Percentiles rank a stretch among this genome's conserved stretches.
phyloP scores from a whole-genome alignment of 1,284 basidiomycete genomes.

The Ganoderma leucocontextum region DNA sequence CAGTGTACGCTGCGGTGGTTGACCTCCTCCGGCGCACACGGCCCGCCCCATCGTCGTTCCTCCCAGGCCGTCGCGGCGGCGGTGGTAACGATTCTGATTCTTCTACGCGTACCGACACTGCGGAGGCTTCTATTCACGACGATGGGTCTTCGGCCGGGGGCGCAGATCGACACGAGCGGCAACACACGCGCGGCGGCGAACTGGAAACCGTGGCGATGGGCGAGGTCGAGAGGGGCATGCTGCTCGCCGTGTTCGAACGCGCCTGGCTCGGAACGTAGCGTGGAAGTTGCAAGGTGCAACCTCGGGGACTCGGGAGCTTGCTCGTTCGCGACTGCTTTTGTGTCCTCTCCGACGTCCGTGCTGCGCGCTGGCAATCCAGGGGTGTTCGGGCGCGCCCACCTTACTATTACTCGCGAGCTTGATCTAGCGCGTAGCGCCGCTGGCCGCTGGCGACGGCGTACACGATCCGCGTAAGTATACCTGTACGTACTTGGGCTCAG shows the following conservation, averaged over 20 bases:
- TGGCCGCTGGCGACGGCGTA: neutral
- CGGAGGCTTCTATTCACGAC: neutral
- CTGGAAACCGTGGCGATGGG: conserved; percentile 40
- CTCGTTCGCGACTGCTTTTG: neutral
- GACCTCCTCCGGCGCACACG: conserved; percentile 30
- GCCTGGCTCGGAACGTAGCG: conserved; percentile 46
- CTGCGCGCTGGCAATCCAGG: conserved; percentile 4
- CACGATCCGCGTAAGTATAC: conserved; percentile 2
- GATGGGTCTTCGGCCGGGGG: conserved; percentile 1
- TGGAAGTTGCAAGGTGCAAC: neutral
- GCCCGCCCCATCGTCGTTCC: neutral
- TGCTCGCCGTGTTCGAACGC: conserved; percentile 57
- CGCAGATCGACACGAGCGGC: conserved; percentile 11
- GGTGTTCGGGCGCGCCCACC: conserved; percentile 5
- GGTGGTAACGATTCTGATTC: neutral
- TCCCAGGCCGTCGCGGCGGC: neutral
- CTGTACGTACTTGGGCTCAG: too few relatives aligned
- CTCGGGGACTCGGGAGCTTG: neutral
- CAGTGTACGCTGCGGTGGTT: conserved; percentile 29
- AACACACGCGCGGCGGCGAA: neutral
- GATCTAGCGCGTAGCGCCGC: neutral
- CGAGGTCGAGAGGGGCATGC: conserved; percentile 55
- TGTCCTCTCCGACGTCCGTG: neutral
- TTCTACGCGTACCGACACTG: neutral
- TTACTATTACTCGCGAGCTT: neutral